Conservation (phyloP, 2,329 filamentous ascomycete genomes). For the Cercospora sesami region DNA sequence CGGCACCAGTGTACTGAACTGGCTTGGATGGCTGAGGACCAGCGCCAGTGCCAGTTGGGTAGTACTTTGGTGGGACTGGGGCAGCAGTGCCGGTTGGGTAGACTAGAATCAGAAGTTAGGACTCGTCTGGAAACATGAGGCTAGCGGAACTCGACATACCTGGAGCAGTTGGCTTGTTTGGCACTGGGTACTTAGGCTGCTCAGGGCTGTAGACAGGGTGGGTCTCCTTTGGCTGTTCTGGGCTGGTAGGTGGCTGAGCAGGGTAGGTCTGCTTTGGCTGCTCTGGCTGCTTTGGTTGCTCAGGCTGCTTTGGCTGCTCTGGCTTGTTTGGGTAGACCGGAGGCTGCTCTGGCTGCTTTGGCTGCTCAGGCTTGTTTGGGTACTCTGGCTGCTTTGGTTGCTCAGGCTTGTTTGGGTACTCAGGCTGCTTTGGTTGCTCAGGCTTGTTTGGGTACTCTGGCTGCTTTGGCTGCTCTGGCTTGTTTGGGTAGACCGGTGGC, state of each 20-base stretch:
- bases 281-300: neutral
- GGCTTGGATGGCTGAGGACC: constrained; percentile 3
- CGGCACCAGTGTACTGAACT: constrained; percentile 28
- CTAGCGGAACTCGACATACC: neutral
- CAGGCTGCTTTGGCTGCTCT: too few relatives aligned
- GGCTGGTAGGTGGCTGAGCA: neutral
- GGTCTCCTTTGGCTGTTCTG: neutral
- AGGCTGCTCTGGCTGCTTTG: too few relatives aligned
- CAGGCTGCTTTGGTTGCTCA: too few relatives aligned
- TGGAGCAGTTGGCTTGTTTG: constrained; percentile 6
- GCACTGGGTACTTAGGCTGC: neutral
- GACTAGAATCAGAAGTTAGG: neutral
- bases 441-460: too few relatives aligned
- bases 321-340: too few relatives aligned
- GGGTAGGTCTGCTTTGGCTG: neutral
- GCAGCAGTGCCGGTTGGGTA: constrained; percentile 19
- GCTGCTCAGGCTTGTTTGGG: too few relatives aligned
- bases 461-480: too few relatives aligned
- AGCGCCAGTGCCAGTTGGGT: constrained; percentile 6
- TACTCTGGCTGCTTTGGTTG: too few relatives aligned
- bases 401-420: too few relatives aligned
- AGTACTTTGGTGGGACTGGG: constrained; percentile 9
- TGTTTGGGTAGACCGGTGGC: too few relatives aligned
- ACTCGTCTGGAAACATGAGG: neutral
- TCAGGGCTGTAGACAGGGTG: neutral